Percentiles rank a stretch among this genome's conserved stretches.
phyloP scores from a whole-genome alignment of 306 rosid genomes.

The Vigna trinervia region DNA sequence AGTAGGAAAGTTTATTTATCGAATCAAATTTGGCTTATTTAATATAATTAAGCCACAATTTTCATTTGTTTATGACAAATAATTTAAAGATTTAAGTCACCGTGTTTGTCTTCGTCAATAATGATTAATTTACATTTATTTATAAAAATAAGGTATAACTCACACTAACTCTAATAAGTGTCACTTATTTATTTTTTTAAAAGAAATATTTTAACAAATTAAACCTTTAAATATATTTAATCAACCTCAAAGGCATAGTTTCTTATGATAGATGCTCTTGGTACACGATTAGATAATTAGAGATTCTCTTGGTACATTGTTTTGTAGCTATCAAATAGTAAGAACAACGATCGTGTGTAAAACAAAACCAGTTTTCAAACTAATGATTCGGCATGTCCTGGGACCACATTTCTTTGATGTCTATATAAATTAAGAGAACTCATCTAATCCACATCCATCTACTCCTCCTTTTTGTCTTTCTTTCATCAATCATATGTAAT shows the following conservation, averaged over 20 bases:
- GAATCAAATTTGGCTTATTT: too few relatives aligned
- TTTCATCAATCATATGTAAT: too few relatives aligned
- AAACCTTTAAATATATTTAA: background rate
- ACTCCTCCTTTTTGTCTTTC: slow-evolving; percentile 20
- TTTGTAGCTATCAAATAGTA: background rate
- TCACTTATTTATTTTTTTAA: too few relatives aligned
- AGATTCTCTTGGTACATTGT: background rate
- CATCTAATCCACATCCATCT: background rate
- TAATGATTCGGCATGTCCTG: background rate
- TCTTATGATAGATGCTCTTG: background rate
- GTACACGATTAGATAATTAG: background rate
- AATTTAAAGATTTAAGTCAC: too few relatives aligned
- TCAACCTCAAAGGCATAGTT: background rate
- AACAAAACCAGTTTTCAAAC: background rate
- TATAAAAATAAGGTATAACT: too few relatives aligned
- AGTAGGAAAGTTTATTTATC: too few relatives aligned
- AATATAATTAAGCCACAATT: too few relatives aligned
- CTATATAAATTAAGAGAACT: background rate
- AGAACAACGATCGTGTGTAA: background rate
- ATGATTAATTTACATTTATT: too few relatives aligned
- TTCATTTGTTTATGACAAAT: too few relatives aligned
- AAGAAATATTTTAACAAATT: background rate
- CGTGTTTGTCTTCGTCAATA: too few relatives aligned
- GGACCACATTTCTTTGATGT: background rate
- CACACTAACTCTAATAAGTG: too few relatives aligned